Base-by-base conservation (phyloP, 768 basidiomycete genomes). In the Hygrophorus pudorinus region DNA sequence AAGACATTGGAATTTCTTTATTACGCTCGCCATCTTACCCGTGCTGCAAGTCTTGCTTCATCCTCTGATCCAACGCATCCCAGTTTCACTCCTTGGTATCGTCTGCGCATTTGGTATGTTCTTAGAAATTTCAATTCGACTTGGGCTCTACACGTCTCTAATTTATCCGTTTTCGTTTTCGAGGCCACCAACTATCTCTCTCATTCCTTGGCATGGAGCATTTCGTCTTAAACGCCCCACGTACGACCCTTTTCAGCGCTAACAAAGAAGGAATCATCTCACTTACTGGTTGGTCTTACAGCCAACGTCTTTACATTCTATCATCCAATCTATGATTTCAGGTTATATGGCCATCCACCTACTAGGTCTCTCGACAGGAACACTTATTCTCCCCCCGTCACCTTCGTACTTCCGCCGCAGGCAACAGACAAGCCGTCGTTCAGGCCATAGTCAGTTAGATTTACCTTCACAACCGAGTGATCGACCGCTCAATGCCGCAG, bases 1-100 rank as follows among this genome's bases (percentile, higher is more conserved):
- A 0, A 78, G 79, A 0, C 94, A 98, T 54, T 99, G 96, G 96
- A 98, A 98, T 59, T 97, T 98, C 64, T 99, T 99, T 72, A 74
- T 98, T 52, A 97, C 96, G 0, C 70, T 98, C 16, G 90, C 84
- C 0, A 52, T 88, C 0, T 58, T 97, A 4, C 92, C 92, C 0
- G 56, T 88, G 3, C 62, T 86, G 10, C 79, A 89, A 55, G 72
- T 81, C 2, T 35, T 77, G 0, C 59, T 92, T 3, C 81, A 85
- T 45, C 85, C 87, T 0, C 18, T 89, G 27, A 70, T 91, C 36
- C 10, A 18, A 11, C 59, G 57, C 16, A 42, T 81, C 3, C 77
- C 84, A 0, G 70, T 85, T 31, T 75, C 81, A 0, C 47, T 81
- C 2, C 50, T 92, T 0, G 89, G 77, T 0, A 49, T 87, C 13